Percentiles rank a stretch among this genome's conserved stretches.
phyloP scores from a whole-genome alignment of 2,329 filamentous ascomycete species.

The Neofusicoccum ribis region DNA sequence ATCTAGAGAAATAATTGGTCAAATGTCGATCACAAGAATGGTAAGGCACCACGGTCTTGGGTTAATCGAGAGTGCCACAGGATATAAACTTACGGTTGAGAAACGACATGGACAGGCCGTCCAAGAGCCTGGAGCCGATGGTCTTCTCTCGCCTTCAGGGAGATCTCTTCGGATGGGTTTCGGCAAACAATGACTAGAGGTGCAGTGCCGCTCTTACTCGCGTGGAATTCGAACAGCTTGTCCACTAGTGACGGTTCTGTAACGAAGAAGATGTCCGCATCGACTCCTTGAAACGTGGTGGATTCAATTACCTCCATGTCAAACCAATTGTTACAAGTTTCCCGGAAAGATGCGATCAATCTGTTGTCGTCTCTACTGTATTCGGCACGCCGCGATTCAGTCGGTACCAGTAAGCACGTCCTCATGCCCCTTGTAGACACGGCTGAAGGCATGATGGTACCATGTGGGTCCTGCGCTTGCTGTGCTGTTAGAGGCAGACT shows the following conservation, averaged over 20 bases:
- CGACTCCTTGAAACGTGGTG: not conserved
- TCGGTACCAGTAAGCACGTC: conserved; percentile 3
- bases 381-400: not conserved
- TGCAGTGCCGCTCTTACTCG: conserved; percentile 12
- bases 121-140: conserved; percentile 16
- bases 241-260: conserved; percentile 11
- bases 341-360: conserved; percentile 12
- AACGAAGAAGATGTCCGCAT: conserved; percentile 16
- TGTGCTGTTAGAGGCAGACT: not conserved
- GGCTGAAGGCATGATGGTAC: not conserved
- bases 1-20: not conserved
- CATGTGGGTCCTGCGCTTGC: conserved; percentile 12
- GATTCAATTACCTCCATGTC: conserved; percentile 18
- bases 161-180: conserved; percentile 16
- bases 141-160: conserved; percentile 9
- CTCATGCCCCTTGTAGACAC: conserved; percentile 6
- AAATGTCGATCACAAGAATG: not conserved
- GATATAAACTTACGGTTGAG: conserved; percentile 18
- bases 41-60: not conserved
- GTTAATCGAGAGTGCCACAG: not conserved
- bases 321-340: conserved; percentile 19
- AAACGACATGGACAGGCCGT: conserved; percentile 8
- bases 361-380: not conserved
- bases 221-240: conserved; percentile 19
- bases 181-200: conserved; percentile 18